phyloP scores from a whole-genome alignment of 2,329 filamentous ascomycete species.

The Microcyclospora pomicola region DNA sequence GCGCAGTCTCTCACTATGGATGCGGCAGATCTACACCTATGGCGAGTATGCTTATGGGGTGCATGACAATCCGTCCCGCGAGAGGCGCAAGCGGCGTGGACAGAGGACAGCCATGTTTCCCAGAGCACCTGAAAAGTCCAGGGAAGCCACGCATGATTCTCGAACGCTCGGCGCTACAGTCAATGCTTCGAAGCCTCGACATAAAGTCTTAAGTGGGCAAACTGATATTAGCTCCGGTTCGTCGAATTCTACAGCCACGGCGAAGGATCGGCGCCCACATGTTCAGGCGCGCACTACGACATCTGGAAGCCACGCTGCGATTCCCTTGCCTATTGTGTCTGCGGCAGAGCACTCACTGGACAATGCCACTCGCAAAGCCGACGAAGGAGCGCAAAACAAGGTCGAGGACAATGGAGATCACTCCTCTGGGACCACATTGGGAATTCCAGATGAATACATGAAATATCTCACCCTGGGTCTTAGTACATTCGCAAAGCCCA shows the following conservation, averaged over 20 bases:
- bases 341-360: constrained; percentile 31
- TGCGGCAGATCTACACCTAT: constrained; percentile 74
- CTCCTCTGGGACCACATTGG: constrained; percentile 23
- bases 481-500: constrained; percentile 17
- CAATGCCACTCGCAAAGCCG: constrained; percentile 26
- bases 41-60: constrained; percentile 78
- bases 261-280: constrained; percentile 28
- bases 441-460: constrained; percentile 35
- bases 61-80: constrained; percentile 59
- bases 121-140: neutral
- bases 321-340: constrained; percentile 35
- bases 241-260: neutral
- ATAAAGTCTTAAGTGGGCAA: neutral
- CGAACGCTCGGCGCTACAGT: too few relatives aligned
- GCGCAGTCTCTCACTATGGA: constrained; percentile 65
- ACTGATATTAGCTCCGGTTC: neutral
- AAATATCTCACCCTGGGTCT: constrained; percentile 38
- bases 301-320: constrained; percentile 19
- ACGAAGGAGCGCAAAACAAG: constrained; percentile 12
- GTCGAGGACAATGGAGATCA: constrained; percentile 3
- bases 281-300: constrained; percentile 11
- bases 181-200: neutral
- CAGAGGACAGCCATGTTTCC: constrained; percentile 10
- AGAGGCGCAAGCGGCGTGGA: constrained; percentile 36
- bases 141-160: neutral